phyloP scores from a whole-genome alignment of 2,329 filamentous ascomycete species.

The Curvularia verruculosa region DNA sequence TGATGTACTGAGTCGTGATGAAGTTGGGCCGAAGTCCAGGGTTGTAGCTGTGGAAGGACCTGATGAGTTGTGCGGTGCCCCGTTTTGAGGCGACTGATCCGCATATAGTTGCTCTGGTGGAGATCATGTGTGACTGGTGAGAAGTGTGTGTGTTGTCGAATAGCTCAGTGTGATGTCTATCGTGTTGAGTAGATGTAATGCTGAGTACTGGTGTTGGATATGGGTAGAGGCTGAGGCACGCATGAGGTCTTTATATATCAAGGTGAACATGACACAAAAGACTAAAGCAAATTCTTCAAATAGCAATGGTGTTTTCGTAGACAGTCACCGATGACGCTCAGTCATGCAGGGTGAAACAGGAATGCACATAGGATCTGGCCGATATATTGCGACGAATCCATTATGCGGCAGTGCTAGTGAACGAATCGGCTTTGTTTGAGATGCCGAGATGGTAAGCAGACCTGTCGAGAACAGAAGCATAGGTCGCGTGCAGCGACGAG shows the following conservation, averaged over 20 bases:
- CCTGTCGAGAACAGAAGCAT: slow-evolving; percentile 6
- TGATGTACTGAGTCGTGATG: slow-evolving; percentile 39
- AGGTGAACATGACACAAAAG: slow-evolving; percentile 25
- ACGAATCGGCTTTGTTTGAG: slow-evolving; percentile 11
- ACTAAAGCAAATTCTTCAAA: slow-evolving; percentile 15
- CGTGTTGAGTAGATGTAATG: slow-evolving; percentile 9
- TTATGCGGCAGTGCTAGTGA: slow-evolving; percentile 11
- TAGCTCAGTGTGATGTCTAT: slow-evolving; percentile 4
- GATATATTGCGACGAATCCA: slow-evolving; percentile 18
- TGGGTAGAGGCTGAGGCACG: slow-evolving; percentile 26
- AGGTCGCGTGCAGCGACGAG: slow-evolving; percentile 25
- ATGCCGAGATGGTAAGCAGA: slow-evolving; percentile 9
- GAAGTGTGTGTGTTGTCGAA: slow-evolving; percentile 12
- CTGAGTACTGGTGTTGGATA: slow-evolving; percentile 24
- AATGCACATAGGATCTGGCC: slow-evolving; percentile 12
- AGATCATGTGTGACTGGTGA: slow-evolving; percentile 36
- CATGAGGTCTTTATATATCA: slow-evolving; percentile 41
- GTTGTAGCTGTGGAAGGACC: slow-evolving; percentile 44
- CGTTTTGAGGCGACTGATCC: slow-evolving; percentile 44
- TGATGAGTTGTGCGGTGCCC: slow-evolving; percentile 47
- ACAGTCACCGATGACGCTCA: slow-evolving; percentile 11
- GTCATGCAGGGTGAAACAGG: slow-evolving; percentile 34
- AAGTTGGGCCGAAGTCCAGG: slow-evolving; percentile 41
- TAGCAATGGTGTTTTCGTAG: slow-evolving; percentile 7
- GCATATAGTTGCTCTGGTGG: slow-evolving; percentile 29